These are phyloP conservation scores for Aspergillus sp. DNA, from an alignment of 2,329 filamentous ascomycete genomes.

Conservation along the genomic window DNA sequence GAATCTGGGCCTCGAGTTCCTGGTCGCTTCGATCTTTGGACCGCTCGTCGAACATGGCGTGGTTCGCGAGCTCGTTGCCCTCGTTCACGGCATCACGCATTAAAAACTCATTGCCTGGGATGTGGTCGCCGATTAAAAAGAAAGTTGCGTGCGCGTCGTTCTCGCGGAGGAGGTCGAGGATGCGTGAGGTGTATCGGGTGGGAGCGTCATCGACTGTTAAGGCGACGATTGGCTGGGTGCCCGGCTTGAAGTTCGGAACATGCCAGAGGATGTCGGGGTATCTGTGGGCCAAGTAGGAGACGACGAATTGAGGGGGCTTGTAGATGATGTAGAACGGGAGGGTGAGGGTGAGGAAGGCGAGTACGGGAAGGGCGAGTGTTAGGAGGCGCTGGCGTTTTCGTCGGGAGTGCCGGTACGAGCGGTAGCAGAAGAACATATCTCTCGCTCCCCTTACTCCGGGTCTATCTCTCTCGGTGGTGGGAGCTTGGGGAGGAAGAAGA, in stretches of 20 bases:
- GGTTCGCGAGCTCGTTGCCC: slow-evolving; percentile 77
- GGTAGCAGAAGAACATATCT: slow-evolving; percentile 16
- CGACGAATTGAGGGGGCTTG: slow-evolving; percentile 72
- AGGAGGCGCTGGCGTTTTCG: slow-evolving; percentile 20
- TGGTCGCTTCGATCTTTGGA: slow-evolving; percentile 60
- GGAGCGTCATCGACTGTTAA: slow-evolving; percentile 88
- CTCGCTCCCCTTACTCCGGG: neutral
- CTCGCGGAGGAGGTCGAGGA: slow-evolving; percentile 65
- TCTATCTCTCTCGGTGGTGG: neutral
- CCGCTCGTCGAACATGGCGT: slow-evolving; percentile 85
- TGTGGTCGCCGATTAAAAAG: slow-evolving; percentile 82
- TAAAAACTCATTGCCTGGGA: slow-evolving; percentile 55
- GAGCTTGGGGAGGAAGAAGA: neutral
- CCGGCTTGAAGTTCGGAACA: slow-evolving; percentile 49
- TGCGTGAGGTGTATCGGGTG: slow-evolving; percentile 67
- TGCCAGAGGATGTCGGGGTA: slow-evolving; percentile 82
- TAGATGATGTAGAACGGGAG: slow-evolving; percentile 69
- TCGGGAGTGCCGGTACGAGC: slow-evolving; percentile 15
- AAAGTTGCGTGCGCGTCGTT: slow-evolving; percentile 76
- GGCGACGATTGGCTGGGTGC: slow-evolving; percentile 65
- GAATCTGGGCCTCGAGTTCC: slow-evolving; percentile 64
- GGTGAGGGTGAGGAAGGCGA: slow-evolving; percentile 31
- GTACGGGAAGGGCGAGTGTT: slow-evolving; percentile 34
- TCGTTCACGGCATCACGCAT: slow-evolving; percentile 59
- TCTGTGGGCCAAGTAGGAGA: slow-evolving; percentile 66